phyloP scores from a whole-genome alignment of 202 grass and related monocot species.

The Setaria italica region DNA sequence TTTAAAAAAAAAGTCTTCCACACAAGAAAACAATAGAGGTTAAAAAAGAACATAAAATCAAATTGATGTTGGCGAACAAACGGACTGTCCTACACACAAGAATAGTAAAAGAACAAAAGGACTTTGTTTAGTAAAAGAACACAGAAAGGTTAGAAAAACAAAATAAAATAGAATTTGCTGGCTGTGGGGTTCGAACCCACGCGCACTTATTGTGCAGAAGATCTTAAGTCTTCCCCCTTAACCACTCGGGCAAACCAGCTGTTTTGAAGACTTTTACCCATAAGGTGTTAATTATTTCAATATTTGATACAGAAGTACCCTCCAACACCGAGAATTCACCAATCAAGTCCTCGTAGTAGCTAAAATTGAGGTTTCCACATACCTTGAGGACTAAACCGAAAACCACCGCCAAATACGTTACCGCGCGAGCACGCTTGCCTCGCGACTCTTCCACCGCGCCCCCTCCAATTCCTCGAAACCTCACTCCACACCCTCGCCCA shows the following conservation, averaged over 20 bases:
- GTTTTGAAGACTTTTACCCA: too few relatives aligned
- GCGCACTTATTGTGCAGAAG: constrained; percentile 77
- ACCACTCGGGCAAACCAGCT: constrained; percentile 88
- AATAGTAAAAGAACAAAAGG: too few relatives aligned
- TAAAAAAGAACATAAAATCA: too few relatives aligned
- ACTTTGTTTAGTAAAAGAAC: too few relatives aligned
- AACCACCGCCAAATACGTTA: not conserved
- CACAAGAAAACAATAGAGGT: too few relatives aligned
- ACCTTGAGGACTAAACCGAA: not conserved
- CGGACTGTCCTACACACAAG: too few relatives aligned
- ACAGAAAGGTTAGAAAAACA: not conserved
- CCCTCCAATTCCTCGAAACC: constrained; percentile 12
- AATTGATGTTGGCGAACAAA: too few relatives aligned
- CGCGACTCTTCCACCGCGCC: not conserved
- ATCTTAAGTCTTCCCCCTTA: constrained; percentile 89
- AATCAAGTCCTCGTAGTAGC: not conserved
- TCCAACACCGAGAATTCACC: too few relatives aligned
- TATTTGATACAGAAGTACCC: too few relatives aligned
- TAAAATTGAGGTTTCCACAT: not conserved
- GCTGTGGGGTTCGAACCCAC: constrained; percentile 88
- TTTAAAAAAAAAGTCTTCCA: too few relatives aligned
- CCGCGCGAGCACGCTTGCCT: not conserved
- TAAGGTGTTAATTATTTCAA: too few relatives aligned
- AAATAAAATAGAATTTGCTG: constrained; percentile 28
- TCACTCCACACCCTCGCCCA: not conserved